phyloP scores from a whole-genome alignment of 805 yeast genomes.

The Alloascoidea africana region DNA sequence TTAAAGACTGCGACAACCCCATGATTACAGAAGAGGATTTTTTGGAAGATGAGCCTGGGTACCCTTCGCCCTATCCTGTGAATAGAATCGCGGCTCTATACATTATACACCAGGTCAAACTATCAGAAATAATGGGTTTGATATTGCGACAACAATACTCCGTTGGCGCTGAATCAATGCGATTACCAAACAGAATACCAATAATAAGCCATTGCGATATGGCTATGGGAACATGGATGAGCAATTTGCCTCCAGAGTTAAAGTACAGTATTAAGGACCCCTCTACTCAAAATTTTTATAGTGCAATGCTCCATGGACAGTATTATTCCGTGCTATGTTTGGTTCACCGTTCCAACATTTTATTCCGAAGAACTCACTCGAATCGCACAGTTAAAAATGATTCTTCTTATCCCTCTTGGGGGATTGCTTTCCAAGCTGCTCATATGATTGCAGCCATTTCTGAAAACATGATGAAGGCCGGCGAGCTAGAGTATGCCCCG shows the following conservation, averaged over 20 bases:
- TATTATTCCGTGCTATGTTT: constrained; percentile 62
- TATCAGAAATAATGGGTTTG: constrained; percentile 58
- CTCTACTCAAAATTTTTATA: constrained; percentile 36
- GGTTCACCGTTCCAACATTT: constrained; percentile 54
- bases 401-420: constrained; percentile 54
- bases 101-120: constrained; percentile 46
- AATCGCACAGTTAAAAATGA: constrained; percentile 25
- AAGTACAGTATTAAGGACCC: constrained; percentile 45
- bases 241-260: constrained; percentile 44
- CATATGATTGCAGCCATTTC: constrained; percentile 55
- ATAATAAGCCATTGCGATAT: constrained; percentile 52
- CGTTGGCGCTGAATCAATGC: constrained; percentile 44
- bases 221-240: constrained; percentile 67
- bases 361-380: constrained; percentile 10
- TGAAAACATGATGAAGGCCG: constrained; percentile 34
- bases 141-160: constrained; percentile 56
- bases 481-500: constrained; percentile 36
- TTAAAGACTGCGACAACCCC: constrained; percentile 66
- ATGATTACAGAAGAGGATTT: constrained; percentile 57
- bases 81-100: constrained; percentile 34
- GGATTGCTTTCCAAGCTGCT: constrained; percentile 71
- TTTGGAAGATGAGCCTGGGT: constrained; percentile 31
- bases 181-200: constrained; percentile 25
- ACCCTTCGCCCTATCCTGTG: constrained; percentile 27
- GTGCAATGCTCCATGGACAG: constrained; percentile 46